phyloP scores from a whole-genome alignment of 176 grass and related monocot genomes.

The Aegilops longissima region DNA sequence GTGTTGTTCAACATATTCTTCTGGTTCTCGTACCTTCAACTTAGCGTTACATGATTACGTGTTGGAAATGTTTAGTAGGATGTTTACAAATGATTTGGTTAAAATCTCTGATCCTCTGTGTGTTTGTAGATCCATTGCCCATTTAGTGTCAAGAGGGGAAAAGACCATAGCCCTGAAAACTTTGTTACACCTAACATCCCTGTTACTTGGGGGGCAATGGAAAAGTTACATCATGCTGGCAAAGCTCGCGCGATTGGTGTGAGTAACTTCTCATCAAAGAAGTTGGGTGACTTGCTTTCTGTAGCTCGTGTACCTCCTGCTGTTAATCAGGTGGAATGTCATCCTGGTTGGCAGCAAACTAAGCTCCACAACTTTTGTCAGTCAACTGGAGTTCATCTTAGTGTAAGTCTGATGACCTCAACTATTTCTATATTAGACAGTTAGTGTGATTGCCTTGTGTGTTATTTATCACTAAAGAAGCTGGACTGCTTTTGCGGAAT shows the following conservation, averaged over 20 bases:
- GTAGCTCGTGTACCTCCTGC: constrained; percentile 57
- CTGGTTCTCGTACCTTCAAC: no score
- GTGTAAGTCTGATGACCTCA: constrained; percentile 35
- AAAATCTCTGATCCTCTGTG: no score
- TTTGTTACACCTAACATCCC: constrained; percentile 50
- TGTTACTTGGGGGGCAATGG: constrained; percentile 71
- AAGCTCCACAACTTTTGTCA: constrained; percentile 62
- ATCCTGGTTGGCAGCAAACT: constrained; percentile 69
- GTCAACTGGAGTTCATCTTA: constrained; percentile 56
- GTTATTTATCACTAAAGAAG: no score
- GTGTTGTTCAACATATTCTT: no score
- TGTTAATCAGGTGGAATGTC: constrained; percentile 76
- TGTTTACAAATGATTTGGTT: no score
- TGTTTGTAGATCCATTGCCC: constrained; percentile 91
- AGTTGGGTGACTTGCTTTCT: constrained; percentile 59
- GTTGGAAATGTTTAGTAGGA: no score
- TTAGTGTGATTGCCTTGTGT: no score
- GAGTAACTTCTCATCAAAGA: constrained; percentile 77
- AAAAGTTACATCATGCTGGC: constrained; percentile 53
- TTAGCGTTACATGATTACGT: no score
- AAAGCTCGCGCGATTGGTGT: constrained; percentile 72
- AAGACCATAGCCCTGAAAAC: constrained; percentile 44
- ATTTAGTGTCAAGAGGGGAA: constrained; percentile 62
- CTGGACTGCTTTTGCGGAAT: no score
- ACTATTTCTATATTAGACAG: no score